These are phyloP conservation scores for Penicillium daleae DNA, from an alignment of 495 filamentous ascomycete species.

Conservation along the genomic window DNA sequence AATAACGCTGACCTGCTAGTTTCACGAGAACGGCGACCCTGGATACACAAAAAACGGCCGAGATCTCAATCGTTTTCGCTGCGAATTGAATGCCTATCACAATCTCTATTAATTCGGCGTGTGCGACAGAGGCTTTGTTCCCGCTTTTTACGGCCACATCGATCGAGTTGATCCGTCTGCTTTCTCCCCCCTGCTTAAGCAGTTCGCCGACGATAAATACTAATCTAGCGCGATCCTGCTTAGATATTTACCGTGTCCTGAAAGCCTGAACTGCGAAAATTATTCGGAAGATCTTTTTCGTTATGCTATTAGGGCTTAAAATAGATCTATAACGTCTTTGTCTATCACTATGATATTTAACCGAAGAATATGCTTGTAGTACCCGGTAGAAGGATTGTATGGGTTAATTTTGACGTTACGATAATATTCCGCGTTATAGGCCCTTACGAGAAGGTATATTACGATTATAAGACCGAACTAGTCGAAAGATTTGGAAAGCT, in stretches of 20 bases:
- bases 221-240: slow-evolving; percentile 25
- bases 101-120: slow-evolving; percentile 26
- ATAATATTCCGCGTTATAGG: slow-evolving; percentile 22
- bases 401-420: slow-evolving; percentile 36
- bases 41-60: slow-evolving; percentile 27
- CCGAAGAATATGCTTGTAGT: slow-evolving; percentile 31
- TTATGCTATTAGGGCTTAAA: slow-evolving; percentile 25
- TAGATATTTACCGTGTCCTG: slow-evolving; percentile 25
- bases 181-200: slow-evolving; percentile 20
- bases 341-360: slow-evolving; percentile 31
- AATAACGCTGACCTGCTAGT: slow-evolving; percentile 6
- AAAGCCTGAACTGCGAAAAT: slow-evolving; percentile 31
- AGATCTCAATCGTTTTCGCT: slow-evolving; percentile 31
- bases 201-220: slow-evolving; percentile 22
- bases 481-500: slow-evolving; percentile 16
- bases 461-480: slow-evolving; percentile 23
- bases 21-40: slow-evolving; percentile 16
- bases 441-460: slow-evolving; percentile 11
- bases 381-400: slow-evolving; percentile 22
- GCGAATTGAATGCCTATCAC: slow-evolving; percentile 29
- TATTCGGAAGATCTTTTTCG: slow-evolving; percentile 27
- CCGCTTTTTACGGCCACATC: slow-evolving; percentile 26
- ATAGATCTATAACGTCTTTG: slow-evolving; percentile 16
- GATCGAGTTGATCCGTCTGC: slow-evolving; percentile 28
- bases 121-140: slow-evolving; percentile 25